A percentile compares a stretch with the other conserved stretches of the same genome.
These are phyloP conservation scores for Mucor irregularis DNA, from an alignment of 371 early-diverging fungal species.

Conservation along the genomic window DNA sequence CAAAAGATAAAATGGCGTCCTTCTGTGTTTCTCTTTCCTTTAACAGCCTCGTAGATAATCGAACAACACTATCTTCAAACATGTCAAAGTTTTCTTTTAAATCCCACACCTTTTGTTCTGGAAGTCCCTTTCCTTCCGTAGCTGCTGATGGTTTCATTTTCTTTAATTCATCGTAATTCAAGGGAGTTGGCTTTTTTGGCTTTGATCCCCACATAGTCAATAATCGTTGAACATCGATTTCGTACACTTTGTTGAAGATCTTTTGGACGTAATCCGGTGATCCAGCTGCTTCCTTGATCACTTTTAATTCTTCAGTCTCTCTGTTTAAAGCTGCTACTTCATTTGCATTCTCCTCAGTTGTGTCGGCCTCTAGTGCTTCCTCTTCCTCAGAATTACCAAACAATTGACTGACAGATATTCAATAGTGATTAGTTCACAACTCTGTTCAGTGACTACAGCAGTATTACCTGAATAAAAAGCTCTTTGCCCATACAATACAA, in stretches of 20 bases:
- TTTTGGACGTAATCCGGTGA: slow-evolving; percentile 63
- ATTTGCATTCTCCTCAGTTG: slow-evolving; percentile 66
- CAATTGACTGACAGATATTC: slow-evolving; percentile 68
- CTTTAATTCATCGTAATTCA: slow-evolving; percentile 56
- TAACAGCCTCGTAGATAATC: slow-evolving; percentile 45
- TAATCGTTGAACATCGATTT: slow-evolving; percentile 77
- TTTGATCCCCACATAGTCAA: slow-evolving; percentile 82
- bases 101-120: slow-evolving; percentile 74
- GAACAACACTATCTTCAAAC: slow-evolving; percentile 52
- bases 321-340: slow-evolving; percentile 72
- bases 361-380: slow-evolving; percentile 54
- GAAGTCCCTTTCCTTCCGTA: slow-evolving; percentile 22
- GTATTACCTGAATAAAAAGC: slow-evolving; percentile 75
- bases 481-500: slow-evolving; percentile 99
- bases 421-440: not conserved
- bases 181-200: slow-evolving; percentile 70
- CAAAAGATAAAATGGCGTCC: slow-evolving; percentile 68
- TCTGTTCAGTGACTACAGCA: not conserved
- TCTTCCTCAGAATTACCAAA: slow-evolving; percentile 81
- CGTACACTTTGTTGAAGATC: slow-evolving; percentile 89
- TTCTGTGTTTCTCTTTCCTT: slow-evolving; percentile 41
- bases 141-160: not conserved
- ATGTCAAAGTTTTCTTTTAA: slow-evolving; percentile 55
- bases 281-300: slow-evolving; percentile 61
- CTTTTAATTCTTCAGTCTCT: slow-evolving; percentile 72